Evolutionary conservation across 225 moss, liverwort and hornwort species (phyloP), one percentile per base, ranked within the genome.

Genomic region (Climacium dendroides): DNA sequence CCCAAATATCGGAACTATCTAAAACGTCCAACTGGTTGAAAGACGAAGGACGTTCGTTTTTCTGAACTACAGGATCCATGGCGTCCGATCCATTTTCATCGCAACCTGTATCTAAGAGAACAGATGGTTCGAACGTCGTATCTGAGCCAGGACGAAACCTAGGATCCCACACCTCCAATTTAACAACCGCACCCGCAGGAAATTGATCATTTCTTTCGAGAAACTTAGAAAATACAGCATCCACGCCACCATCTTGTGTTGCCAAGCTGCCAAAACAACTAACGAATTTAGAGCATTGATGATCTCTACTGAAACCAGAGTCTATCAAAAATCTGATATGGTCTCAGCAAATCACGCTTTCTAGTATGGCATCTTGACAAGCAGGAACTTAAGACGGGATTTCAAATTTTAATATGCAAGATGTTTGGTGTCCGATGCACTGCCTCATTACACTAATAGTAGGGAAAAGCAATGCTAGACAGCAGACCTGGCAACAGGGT

Each of bases 131-230:
- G 60, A 89, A 90, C 47, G 50, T 67, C 45, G 72, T 80, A 53
- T 88, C 87, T 34, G 83, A 90, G 47, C 58, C 83, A 80, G 96
- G 87, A 79, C 79, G 85, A 81, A 88, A 89, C 83, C 99, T 92
- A 86, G 99, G 99, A 86, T 99, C 97, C 87, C 90, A 90, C 34
- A 99, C 99, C 79, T 96, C 92, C 92, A 99, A 91, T 60, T 95
- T 96, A 86, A 97, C 63, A 79, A 99, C 94, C 62, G 95, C 88
- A 59, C 82, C 87, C 35, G 62, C 86, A 72, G 94, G 91, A 62
- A 94, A 92, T 80, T 82, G 75, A 87, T 83, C 80, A 83, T 90
- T 90, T 15, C 80, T 88, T 29, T 87, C 89, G 23, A 87, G 66
- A 87, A 86, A 74, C 32, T 69, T 88, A 41, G 80, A 35, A 80